Percentiles rank a stretch among this genome's conserved stretches.
Evolutionary conservation across 441 rosid genomes (phyloP).

Genomic region (Adansonia madagascariensis): DNA sequence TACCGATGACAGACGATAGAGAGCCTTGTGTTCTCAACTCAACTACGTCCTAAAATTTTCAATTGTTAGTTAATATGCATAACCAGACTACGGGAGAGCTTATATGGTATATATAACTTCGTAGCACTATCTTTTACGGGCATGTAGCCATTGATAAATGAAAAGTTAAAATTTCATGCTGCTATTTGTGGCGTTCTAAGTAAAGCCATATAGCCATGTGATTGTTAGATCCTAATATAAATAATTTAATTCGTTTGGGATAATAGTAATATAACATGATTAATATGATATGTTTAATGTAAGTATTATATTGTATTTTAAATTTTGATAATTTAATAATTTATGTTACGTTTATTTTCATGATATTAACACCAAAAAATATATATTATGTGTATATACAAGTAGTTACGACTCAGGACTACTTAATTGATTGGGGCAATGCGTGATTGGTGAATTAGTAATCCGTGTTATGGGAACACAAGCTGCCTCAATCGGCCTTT

Average conservation of each 20-base stretch:
- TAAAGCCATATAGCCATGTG: not conserved
- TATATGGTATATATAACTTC: not conserved
- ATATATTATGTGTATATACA: too few species aligned
- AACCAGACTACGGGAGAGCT: not conserved
- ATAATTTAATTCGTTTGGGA: not conserved
- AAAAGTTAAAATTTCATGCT: not conserved
- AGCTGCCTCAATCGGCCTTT: not conserved
- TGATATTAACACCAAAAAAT: too few species aligned
- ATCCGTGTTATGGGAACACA: too few species aligned
- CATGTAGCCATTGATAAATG: not conserved
- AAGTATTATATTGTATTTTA: too few species aligned
- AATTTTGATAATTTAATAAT: too few species aligned
- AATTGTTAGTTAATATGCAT: not conserved
- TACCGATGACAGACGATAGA: constrained; percentile 45
- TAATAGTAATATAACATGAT: too few species aligned
- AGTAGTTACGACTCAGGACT: too few species aligned
- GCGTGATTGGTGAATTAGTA: not conserved
- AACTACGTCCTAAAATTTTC: not conserved
- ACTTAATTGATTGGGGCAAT: too few species aligned
- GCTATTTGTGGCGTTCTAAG: not conserved
- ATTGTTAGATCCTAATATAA: not conserved
- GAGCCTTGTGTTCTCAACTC: not conserved
- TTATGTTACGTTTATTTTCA: too few species aligned
- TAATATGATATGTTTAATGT: too few species aligned
- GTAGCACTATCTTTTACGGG: too few species aligned